phyloP scores from a whole-genome alignment of 176 grass and related monocot species.

The Zoysia japonica region DNA sequence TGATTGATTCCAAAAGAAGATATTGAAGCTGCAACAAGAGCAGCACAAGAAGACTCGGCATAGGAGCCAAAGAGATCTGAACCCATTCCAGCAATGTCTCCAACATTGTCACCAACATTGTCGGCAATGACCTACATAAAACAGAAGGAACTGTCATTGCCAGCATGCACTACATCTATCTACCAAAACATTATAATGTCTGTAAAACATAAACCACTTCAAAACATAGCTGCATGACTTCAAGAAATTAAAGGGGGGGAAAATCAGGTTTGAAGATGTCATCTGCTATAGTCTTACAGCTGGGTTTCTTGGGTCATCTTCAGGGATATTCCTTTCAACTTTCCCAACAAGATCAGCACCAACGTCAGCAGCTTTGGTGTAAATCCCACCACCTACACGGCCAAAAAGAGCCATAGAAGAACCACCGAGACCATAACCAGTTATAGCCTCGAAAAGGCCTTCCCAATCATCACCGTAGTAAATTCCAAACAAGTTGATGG shows the following conservation, averaged over 20 bases:
- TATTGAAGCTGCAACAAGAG: conserved; percentile 88
- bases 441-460: conserved; percentile 88
- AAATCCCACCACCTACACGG: conserved; percentile 92
- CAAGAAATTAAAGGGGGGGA: neutral
- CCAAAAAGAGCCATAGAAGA: conserved; percentile 97
- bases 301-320: conserved; percentile 95
- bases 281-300: conserved; percentile 59
- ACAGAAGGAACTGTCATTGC: conserved; percentile 17
- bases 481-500: conserved; percentile 81
- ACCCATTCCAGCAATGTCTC: conserved; percentile 96
- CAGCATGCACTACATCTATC: neutral
- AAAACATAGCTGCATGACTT: neutral
- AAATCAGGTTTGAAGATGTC: neutral
- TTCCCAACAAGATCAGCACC: conserved; percentile 94
- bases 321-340: conserved; percentile 89
- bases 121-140: conserved; percentile 82
- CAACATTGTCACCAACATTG: conserved; percentile 97
- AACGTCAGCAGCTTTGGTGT: conserved; percentile 97
- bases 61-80: conserved; percentile 96
- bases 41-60: conserved; percentile 89
- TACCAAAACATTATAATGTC: neutral
- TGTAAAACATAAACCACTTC: neutral
- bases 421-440: conserved; percentile 91
- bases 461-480: conserved; percentile 99
- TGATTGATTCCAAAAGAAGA: conserved; percentile 93